Evolutionary conservation across 2,329 filamentous ascomycete genomes (phyloP).

Genomic region (Ophiostoma populinum): DNA sequence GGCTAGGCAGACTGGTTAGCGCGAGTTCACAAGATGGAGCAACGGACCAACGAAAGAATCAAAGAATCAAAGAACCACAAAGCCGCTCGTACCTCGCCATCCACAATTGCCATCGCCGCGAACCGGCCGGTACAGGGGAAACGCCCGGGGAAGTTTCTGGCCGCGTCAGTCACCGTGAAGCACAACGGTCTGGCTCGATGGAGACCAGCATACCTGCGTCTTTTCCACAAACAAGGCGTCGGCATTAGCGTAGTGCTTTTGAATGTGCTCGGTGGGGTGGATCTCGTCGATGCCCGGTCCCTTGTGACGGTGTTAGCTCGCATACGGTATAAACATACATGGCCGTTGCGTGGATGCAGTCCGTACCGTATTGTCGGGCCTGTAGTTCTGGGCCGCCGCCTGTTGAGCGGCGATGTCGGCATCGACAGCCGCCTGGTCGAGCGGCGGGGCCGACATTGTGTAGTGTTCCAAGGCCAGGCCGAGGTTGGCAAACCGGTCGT

Average conservation of each 20-base stretch:
- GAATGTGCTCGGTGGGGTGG: constrained; percentile 59
- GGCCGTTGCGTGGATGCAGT: too few relatives aligned
- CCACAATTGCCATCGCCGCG: constrained; percentile 92
- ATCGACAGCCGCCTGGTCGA: constrained; percentile 10
- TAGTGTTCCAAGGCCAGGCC: too few relatives aligned
- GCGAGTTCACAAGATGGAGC: not conserved
- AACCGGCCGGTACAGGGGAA: constrained; percentile 74
- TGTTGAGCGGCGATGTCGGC: constrained; percentile 40
- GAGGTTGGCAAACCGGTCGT: too few relatives aligned
- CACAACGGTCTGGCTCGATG: not conserved
- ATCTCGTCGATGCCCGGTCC: constrained; percentile 69
- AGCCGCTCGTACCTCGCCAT: constrained; percentile 71
- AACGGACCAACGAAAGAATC: too few relatives aligned
- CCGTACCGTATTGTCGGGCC: constrained; percentile 22
- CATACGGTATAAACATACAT: constrained; percentile 28
- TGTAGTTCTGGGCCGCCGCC: constrained; percentile 40
- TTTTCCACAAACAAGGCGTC: constrained; percentile 75
- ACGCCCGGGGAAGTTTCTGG: constrained; percentile 64
- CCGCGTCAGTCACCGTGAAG: not conserved
- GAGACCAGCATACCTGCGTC: constrained; percentile 50
- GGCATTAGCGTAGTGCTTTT: constrained; percentile 73
- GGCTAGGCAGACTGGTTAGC: constrained; percentile 32
- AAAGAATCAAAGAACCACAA: not conserved
- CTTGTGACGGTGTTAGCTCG: constrained; percentile 29
- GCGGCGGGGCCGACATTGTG: not conserved